Base-by-base conservation (phyloP, 805 yeast species). In the Sungouiella thailandica region DNA sequence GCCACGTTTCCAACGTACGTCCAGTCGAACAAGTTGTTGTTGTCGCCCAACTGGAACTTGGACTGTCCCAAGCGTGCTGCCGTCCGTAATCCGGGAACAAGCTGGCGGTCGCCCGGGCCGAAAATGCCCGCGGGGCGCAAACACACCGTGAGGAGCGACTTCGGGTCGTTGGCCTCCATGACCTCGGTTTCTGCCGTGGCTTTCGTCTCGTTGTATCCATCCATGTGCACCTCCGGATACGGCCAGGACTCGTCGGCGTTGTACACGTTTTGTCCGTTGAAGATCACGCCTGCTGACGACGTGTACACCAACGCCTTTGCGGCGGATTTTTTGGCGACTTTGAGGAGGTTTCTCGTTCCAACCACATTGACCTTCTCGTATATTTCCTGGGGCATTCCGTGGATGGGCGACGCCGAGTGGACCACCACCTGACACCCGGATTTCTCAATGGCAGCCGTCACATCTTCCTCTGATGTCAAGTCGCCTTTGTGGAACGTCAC, bases 1-100 rank as follows among this genome's bases (percentile, higher is more conserved):
- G 98, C 97, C 25, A 94, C 97, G 60, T 93, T 93, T 9, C 97
- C 97, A n/a, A 83, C 97, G 53, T 88, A 93, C 0, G 97, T 87
- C 85, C 96, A 89, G 57, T 93, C 99, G 51, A 90, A 93, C 36
- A 93, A 62, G 55, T 93, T 93, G 57, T 84, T 78, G 62, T 93
- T 93, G 56, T 87, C 94, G 45, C 99, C 98, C 31, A 93, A 70
- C 62, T 93, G 99, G 59, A 86, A 86, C 58, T 83, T 83, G 15
- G 93, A 82, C 58, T 90, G 96, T 7, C 95, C 95, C 35, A 76
- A 64, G 38, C 73, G 72, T 3, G 95, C 88, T 28, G 86, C 96
- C 11, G 72, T 72, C 53, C 96, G 77, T 39, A 93, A 68, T 3
- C 95, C 95, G 9, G 98, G 98, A 29, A 93, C 93, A 52, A 93